Base-by-base conservation (phyloP, 352 stramenopile species). In the Globisporangium cylindrosporum region DNA sequence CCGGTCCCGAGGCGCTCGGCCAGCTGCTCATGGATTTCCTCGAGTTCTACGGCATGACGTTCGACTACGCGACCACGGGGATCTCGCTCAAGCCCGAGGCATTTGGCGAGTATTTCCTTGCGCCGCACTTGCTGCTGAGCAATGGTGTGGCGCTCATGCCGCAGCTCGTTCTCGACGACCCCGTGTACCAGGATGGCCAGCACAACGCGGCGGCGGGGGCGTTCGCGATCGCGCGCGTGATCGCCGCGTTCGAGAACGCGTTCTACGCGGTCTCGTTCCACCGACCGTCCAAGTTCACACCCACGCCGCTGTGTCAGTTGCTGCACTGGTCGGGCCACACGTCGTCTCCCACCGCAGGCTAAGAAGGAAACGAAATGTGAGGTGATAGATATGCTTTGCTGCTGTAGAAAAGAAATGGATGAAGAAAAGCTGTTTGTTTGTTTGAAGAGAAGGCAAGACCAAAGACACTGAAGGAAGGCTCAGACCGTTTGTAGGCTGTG, bases 31-130 rank as follows among this genome's bases (percentile, higher is more conserved):
- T 97, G 9, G 88, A 94, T 57, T 97, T 97, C 71, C 76, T 97
- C 46, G 86, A 96, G 72, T 95, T 94, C 67, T 97, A 95, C 74
- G 89, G 91, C 56, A 91, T 88, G 43, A 79, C 82, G 59, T 97
- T 97, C 65, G 79, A 85, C 71, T 92, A 92, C 71, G 79, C 70
- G 41, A 84, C 74, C 20, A 94, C 86, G 15, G 89, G 91, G 43
- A 84, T 97, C 48, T 96, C 87, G 36, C 80, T 95, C 53, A 89
- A 91, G 46, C 76, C 77, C 4, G 82, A 93, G 64, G 83, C 82
- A 2, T 95, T 92, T 73, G 85, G 86, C 51, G 85, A 88, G 67
- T 95, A 95, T 60, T 86, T 88, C 6, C 73, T 94, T 38, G 76
- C 77, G 48, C 64, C 76, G 18, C 75, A 84, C 29, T 64, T 83